These are phyloP conservation scores for Alternaria angustiovoidea DNA, from an alignment of 2,329 filamentous ascomycete species.

Conservation along the genomic window DNA sequence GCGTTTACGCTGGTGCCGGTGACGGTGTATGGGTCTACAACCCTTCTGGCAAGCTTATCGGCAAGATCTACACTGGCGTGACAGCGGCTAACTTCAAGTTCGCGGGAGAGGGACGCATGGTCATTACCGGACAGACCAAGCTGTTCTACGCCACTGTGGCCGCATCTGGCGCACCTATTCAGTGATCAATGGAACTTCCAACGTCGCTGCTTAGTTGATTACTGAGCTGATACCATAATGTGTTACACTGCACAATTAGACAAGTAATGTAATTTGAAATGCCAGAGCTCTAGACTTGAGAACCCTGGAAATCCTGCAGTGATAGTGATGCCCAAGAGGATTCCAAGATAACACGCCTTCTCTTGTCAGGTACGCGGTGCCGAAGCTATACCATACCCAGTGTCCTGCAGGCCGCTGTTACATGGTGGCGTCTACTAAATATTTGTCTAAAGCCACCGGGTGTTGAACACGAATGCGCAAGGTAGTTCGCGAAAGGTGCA, in stretches of 20 bases:
- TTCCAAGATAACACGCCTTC: not conserved
- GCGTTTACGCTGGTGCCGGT: conserved; percentile 61
- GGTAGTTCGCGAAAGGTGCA: not conserved
- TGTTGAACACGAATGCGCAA: not conserved
- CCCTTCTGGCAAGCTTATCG: conserved; percentile 55
- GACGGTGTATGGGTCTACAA: conserved; percentile 63
- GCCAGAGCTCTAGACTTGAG: not conserved
- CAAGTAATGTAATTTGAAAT: conserved; percentile 3
- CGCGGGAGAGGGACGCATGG: conserved; percentile 34
- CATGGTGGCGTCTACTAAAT: not conserved
- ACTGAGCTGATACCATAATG: not conserved
- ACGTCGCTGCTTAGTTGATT: not conserved
- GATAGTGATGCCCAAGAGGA: not conserved
- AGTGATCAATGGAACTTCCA: not conserved
- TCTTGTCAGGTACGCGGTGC: not conserved
- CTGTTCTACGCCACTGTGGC: conserved; percentile 34
- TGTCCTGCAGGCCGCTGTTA: not conserved
- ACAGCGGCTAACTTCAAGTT: conserved; percentile 35
- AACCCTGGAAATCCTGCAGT: not conserved
- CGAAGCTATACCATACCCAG: not conserved
- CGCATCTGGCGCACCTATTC: conserved; percentile 22
- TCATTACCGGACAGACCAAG: conserved; percentile 36
- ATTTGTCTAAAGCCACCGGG: not conserved
- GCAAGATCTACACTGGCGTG: conserved; percentile 41
- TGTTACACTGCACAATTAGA: conserved; percentile 1